These are phyloP conservation scores for Candolleomyces aberdarensis DNA, from an alignment of 768 basidiomycete genomes.

Conservation along the genomic window DNA sequence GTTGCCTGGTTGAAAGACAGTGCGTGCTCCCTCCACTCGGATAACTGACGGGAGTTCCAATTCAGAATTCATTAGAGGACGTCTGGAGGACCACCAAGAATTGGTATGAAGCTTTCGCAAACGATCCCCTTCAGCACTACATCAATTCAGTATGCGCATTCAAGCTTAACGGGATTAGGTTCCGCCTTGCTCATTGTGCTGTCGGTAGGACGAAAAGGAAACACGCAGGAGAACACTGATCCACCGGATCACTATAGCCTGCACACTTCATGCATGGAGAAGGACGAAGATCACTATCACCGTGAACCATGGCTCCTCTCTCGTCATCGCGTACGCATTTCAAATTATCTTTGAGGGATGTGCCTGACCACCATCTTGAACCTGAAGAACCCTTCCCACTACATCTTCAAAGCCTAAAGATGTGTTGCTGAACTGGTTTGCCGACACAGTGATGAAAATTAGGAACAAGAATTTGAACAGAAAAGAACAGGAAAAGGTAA, in stretches of 20 bases:
- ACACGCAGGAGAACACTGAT: constrained; percentile 4
- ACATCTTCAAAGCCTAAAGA: no score
- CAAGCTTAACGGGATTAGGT: not conserved
- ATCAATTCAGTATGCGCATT: constrained; percentile 11
- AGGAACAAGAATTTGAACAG: no score
- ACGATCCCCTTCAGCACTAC: constrained; percentile 19
- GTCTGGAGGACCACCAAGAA: constrained; percentile 21
- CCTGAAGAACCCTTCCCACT: no score
- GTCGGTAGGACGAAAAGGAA: constrained; percentile 11
- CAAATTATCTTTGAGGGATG: not conserved
- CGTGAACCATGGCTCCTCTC: constrained; percentile 15
- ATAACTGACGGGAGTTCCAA: not conserved
- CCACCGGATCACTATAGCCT: constrained; percentile 11
- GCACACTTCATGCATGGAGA: constrained; percentile 12
- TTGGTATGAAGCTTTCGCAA: constrained; percentile 17
- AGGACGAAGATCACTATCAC: constrained; percentile 16
- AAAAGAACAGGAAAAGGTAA: no score
- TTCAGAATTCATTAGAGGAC: constrained; percentile 10
- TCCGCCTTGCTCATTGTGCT: not conserved
- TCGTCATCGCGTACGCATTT: constrained; percentile 16
- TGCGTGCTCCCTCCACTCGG: not conserved
- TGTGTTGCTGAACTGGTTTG: no score
- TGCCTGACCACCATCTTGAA: not conserved
- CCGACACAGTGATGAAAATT: no score
- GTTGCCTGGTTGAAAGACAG: not conserved